These are phyloP conservation scores for Calonectria ilicicola DNA, from an alignment of 2,329 filamentous ascomycete genomes.

Conservation along the genomic window DNA sequence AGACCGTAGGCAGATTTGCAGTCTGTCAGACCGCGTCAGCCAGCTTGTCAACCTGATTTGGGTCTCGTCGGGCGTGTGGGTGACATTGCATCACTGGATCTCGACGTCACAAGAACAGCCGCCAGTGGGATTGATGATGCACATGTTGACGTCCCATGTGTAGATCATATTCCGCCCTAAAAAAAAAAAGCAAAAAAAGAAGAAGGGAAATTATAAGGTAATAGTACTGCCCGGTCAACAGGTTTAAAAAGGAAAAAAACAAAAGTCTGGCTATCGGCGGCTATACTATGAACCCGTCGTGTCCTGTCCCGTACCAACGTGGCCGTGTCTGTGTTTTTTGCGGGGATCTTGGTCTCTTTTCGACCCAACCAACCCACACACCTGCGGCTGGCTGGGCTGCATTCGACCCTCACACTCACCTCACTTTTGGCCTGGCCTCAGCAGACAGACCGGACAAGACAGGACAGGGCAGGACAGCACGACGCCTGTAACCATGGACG, in stretches of 20 bases:
- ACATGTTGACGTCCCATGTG: background rate
- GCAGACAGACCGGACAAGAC: too few relatives aligned
- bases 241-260: background rate
- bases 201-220: background rate
- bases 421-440: too few relatives aligned
- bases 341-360: background rate
- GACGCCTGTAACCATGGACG: background rate
- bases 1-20: background rate
- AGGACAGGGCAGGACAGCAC: too few relatives aligned
- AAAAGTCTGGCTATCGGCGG: background rate
- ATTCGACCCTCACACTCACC: background rate
- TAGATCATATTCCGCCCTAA: too few relatives aligned
- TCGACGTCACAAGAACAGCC: too few relatives aligned
- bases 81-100: background rate
- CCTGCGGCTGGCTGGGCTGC: slow-evolving; percentile 1
- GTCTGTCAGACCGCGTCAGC: background rate
- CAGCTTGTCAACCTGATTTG: background rate
- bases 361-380: background rate
- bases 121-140: too few relatives aligned
- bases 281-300: background rate
- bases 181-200: background rate
- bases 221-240: background rate
- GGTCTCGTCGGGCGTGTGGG: background rate
- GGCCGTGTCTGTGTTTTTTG: background rate
- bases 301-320: background rate